These are phyloP conservation scores for Aspergillus puulaauensis DNA, from an alignment of 2,329 filamentous ascomycete genomes.

Conservation along the genomic window DNA sequence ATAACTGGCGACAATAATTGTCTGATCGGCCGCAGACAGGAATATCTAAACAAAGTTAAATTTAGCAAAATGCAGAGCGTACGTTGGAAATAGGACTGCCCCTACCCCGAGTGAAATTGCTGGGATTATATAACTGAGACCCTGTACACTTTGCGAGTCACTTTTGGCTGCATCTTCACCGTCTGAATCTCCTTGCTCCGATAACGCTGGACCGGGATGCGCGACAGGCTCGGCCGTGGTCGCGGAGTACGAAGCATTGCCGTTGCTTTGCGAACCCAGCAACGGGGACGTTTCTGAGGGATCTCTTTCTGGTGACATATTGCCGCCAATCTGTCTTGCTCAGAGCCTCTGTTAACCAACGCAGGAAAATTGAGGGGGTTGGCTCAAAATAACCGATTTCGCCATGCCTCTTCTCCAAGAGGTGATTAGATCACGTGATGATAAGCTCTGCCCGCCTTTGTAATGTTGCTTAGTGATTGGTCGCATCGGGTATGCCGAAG, in stretches of 20 bases:
- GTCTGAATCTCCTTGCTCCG: constrained; percentile 15
- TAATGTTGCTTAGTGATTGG: background rate
- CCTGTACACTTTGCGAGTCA: constrained; percentile 49
- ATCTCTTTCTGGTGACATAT: constrained; percentile 24
- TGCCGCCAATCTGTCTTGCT: background rate
- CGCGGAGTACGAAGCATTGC: constrained; percentile 16
- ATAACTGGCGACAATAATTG: constrained; percentile 75
- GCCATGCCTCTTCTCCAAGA: background rate
- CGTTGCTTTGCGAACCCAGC: constrained; percentile 35
- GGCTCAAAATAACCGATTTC: background rate
- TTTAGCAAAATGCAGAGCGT: background rate
- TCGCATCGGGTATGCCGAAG: background rate
- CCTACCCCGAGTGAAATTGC: constrained; percentile 63
- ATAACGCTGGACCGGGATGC: constrained; percentile 7
- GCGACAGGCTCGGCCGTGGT: constrained; percentile 26
- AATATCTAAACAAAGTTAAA: constrained; percentile 58
- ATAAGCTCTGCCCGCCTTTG: background rate
- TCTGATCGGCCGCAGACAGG: constrained; percentile 72
- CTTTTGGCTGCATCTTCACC: constrained; percentile 21
- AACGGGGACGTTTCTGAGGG: constrained; percentile 48
- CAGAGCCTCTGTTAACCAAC: constrained; percentile 4
- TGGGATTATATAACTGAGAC: constrained; percentile 59
- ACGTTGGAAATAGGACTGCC: constrained; percentile 1
- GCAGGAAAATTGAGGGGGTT: background rate
- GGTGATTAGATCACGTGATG: constrained; percentile 3